phyloP scores from a whole-genome alignment of 2,329 filamentous ascomycete genomes.

The Xylaria sp. region DNA sequence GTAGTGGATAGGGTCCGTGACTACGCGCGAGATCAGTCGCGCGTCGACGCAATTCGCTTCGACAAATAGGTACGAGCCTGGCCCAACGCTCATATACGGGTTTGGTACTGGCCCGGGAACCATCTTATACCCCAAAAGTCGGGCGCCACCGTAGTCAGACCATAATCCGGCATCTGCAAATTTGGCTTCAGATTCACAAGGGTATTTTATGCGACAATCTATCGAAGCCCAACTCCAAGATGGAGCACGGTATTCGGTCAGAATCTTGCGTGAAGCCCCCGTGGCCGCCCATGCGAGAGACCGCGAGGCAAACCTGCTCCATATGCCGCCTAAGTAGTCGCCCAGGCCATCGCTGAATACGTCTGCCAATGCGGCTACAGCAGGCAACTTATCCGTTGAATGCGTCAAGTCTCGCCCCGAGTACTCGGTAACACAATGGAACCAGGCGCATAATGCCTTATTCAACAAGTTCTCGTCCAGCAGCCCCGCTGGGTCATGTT shows the following conservation, averaged over 20 bases:
- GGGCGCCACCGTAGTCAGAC: background rate
- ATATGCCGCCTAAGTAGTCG: conserved; percentile 2
- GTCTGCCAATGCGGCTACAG: conserved; percentile 4
- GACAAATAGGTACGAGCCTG: background rate
- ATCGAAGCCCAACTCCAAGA: conserved; percentile 11
- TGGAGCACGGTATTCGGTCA: background rate
- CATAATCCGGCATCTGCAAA: background rate
- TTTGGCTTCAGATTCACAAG: background rate
- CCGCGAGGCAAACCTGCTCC: background rate
- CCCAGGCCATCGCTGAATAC: background rate
- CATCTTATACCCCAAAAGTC: background rate
- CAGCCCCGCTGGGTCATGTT: no score
- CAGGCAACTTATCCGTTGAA: background rate
- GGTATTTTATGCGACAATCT: background rate
- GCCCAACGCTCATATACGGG: background rate
- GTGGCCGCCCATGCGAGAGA: conserved; percentile 3
- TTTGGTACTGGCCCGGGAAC: background rate
- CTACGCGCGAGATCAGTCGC: background rate
- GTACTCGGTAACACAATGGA: conserved; percentile 6
- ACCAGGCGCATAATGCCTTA: background rate
- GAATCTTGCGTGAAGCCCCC: background rate
- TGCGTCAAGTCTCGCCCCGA: conserved; percentile 7
- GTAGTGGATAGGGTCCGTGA: background rate
- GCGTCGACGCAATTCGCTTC: background rate
- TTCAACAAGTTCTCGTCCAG: background rate